Percentiles rank a stretch among this genome's conserved stretches.
Conservation (phyloP, 176 grass and related monocot species). For the Chloris gayana region DNA sequence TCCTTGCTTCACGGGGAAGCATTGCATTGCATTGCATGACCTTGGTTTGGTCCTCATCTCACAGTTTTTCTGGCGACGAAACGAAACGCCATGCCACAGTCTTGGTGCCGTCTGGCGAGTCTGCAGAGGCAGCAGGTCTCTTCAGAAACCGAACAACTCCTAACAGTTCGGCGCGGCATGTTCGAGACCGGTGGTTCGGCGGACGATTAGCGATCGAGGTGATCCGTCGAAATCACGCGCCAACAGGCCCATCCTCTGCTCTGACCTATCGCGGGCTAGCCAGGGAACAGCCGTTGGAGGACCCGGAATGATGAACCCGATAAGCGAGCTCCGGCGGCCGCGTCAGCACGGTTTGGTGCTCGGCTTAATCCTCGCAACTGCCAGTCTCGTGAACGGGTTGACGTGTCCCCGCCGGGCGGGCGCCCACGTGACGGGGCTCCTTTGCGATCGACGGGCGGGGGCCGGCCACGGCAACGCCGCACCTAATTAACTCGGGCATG, state of each 20-base stretch:
- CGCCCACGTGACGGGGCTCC: conserved; percentile 13
- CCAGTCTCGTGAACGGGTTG: conserved; percentile 13
- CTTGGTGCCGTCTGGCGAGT: not conserved
- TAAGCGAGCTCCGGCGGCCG: not conserved
- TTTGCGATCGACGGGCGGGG: conserved; percentile 6
- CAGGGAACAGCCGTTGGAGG: not conserved
- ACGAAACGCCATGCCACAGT: not conserved
- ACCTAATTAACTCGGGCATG: conserved; percentile 31
- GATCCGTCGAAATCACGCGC: conserved; percentile 15
- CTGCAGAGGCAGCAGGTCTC: not conserved
- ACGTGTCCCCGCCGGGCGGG: not conserved
- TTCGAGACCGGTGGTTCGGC: not conserved
- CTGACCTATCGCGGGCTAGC: too few relatives aligned
- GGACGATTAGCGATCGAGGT: not conserved
- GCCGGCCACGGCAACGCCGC: not conserved
- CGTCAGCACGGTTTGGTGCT: conserved; percentile 2
- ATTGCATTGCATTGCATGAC: not conserved
- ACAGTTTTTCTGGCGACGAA: not conserved
- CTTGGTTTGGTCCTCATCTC: not conserved
- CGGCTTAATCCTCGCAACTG: not conserved
- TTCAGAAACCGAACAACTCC: not conserved
- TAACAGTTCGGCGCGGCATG: not conserved
- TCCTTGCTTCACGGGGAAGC: not conserved
- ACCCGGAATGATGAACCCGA: too few relatives aligned
- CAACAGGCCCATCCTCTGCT: not conserved